phyloP scores from a whole-genome alignment of 164 flowering plant genomes.

The Magnolia sinica region DNA sequence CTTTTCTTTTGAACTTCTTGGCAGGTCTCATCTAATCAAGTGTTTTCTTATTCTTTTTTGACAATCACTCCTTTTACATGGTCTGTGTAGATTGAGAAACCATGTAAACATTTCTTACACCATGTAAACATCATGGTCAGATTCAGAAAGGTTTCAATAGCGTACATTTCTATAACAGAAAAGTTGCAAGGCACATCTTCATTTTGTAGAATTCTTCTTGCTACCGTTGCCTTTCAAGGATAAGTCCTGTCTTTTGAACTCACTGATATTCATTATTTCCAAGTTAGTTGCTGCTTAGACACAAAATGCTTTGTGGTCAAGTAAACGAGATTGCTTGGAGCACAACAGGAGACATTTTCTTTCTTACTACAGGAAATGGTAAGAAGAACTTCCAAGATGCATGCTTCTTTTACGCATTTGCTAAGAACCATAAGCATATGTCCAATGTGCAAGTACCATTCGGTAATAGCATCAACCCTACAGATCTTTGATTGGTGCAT shows the following conservation, averaged over 20 bases:
- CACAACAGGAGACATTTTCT: conserved; percentile 83
- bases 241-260: too few species aligned
- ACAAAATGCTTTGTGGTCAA: conserved; percentile 25
- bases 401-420: background rate
- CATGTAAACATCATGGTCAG: too few species aligned
- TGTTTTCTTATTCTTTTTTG: background rate
- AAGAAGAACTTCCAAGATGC: conserved; percentile 15
- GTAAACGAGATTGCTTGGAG: conserved; percentile 99
- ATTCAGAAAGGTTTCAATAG: too few species aligned
- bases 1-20: background rate
- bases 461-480: background rate
- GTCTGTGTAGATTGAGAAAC: conserved; percentile 86
- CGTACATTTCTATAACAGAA: too few species aligned
- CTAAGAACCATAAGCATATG: background rate
- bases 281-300: too few species aligned
- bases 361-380: conserved; percentile 94
- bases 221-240: too few species aligned
- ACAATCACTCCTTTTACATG: background rate
- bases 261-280: too few species aligned
- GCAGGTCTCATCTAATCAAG: background rate
- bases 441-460: background rate
- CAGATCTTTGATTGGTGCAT: background rate
- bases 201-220: too few species aligned
- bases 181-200: too few species aligned
- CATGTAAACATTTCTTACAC: conserved; percentile 33